Percentiles rank a stretch among this genome's conserved stretches.
Conservation (phyloP, 148 eudicot genomes). For the Polygonum maritimum region DNA sequence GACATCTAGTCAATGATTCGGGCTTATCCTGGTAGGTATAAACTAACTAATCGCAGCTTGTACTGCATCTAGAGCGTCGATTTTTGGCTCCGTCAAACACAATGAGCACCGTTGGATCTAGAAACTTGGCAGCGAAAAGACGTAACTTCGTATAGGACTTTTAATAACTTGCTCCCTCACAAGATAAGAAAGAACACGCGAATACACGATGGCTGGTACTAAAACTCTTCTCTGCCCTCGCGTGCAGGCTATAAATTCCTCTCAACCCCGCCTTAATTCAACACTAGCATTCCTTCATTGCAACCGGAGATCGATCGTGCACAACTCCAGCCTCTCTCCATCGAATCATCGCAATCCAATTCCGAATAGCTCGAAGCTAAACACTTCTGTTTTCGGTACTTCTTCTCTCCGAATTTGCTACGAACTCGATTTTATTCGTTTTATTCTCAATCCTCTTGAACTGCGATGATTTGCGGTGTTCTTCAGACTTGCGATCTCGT, state of each 20-base stretch:
- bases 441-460: neutral
- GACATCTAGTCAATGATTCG: too few species aligned
- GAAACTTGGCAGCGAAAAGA: neutral
- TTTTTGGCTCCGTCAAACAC: neutral
- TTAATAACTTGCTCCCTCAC: neutral
- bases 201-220: neutral
- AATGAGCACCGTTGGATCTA: neutral
- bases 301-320: neutral
- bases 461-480: constrained; percentile 6
- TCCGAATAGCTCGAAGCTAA: neutral
- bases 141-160: neutral
- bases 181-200: neutral
- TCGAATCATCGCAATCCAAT: neutral
- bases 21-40: too few species aligned
- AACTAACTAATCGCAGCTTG: neutral
- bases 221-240: neutral
- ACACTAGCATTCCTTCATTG: neutral
- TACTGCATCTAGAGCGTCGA: neutral
- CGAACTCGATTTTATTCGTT: neutral
- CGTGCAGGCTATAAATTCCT: neutral
- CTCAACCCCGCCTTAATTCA: constrained; percentile 3
- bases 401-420: neutral
- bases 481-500: constrained; percentile 4
- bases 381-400: neutral
- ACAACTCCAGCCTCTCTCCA: neutral